Evolutionary conservation across 768 basidiomycete species (phyloP), one percentile per base, ranked within the genome.

Genomic region (Chalciporus chontae): DNA sequence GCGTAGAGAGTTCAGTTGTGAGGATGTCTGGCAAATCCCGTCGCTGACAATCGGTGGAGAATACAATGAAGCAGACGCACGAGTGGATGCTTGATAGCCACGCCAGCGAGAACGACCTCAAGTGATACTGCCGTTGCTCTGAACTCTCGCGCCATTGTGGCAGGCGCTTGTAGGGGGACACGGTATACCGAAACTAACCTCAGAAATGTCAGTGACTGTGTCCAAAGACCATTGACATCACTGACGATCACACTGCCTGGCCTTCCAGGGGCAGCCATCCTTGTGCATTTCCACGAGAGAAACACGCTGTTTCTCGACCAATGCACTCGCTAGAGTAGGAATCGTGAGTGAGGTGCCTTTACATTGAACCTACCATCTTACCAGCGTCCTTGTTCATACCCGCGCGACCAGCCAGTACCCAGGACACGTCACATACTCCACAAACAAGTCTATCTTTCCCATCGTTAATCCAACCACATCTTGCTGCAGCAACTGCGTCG

Each of bases 381-480:
- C 87, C 86, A 56, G 86, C 87, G 62, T 90, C 89, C 53, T 78
- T 78, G 47, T 61, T 76, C 80, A 91, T 78, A n/a, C 87, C 83
- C 39, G 84, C 81, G 45, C 79, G 77, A 26, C 81, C 77, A 4
- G 73, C 82, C 14, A 90, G 74, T 6, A 88, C 83, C 89, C 89
- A 91, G 27, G 85, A 85, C 10, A 76, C 74, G 48, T 71, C 72
- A 58, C 89, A 91, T 15, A 90, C 67, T 3, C 82, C 82, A 58
- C 89, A 91, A 3, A 85, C 75, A 17, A 91, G 67, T 41, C 89
- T 74, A 51, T 91, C 89, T 66, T 87, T 90, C 38, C 87, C 87
- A 45, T 90, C 83, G 53, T 92, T 92, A 19, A 78, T 71, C 90
- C 90, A 93, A 2, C 90, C 90, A 61, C 86, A 88, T 64, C 80